phyloP scores from a whole-genome alignment of 345 rosid species.

The Garcia nutans region DNA sequence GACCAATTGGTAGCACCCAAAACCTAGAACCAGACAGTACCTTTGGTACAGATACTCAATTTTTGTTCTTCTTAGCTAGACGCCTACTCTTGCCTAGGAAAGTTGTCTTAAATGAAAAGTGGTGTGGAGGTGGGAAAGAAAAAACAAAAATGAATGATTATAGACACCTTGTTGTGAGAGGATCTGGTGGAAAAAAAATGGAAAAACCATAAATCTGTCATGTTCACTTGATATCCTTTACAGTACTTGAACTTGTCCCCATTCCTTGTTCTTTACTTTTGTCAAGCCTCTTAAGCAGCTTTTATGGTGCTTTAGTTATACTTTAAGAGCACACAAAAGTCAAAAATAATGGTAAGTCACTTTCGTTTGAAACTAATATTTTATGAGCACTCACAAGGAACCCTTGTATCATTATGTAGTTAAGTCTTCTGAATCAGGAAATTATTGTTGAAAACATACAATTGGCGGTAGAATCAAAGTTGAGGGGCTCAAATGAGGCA shows the following conservation, averaged over 20 bases:
- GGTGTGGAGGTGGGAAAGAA: not conserved
- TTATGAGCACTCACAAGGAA: not conserved
- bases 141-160: no score
- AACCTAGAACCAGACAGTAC: no score
- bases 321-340: not conserved
- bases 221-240: not conserved
- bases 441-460: conserved; percentile 76
- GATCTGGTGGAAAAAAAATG: no score
- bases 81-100: no score
- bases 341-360: no score
- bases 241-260: not conserved
- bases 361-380: no score
- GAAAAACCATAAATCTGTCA: not conserved
- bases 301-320: not conserved
- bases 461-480: conserved; percentile 60
- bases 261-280: not conserved
- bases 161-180: no score
- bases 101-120: no score
- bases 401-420: conserved; percentile 45
- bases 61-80: no score
- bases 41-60: no score
- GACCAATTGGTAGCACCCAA: no score
- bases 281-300: not conserved
- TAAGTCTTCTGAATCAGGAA: conserved; percentile 94
- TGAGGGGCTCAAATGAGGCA: conserved; percentile 69